phyloP scores from a whole-genome alignment of 768 basidiomycete species.

The Tricholoma saponaceum region DNA sequence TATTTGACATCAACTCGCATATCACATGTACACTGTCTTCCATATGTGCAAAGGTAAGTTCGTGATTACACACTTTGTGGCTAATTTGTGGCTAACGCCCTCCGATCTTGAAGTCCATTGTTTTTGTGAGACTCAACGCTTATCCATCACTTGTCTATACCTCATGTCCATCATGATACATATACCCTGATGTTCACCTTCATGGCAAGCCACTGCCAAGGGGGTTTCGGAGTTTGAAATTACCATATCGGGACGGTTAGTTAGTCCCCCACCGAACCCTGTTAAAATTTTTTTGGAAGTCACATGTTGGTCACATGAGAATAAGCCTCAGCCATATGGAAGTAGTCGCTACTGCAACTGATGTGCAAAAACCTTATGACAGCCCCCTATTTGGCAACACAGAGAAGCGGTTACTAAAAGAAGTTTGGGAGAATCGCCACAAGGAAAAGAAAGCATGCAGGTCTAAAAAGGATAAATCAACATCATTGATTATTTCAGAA shows the following conservation, averaged over 20 bases:
- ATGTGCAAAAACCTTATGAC: not conserved
- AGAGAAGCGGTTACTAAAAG: not conserved
- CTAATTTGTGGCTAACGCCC: too few species aligned
- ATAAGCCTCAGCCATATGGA: not conserved
- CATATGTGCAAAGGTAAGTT: too few species aligned
- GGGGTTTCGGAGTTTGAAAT: not conserved
- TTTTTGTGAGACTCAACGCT: too few species aligned
- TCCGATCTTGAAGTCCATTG: too few species aligned
- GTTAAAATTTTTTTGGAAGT: not conserved
- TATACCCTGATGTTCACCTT: too few species aligned
- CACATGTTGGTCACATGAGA: too few species aligned
- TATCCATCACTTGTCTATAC: too few species aligned
- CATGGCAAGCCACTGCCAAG: too few species aligned
- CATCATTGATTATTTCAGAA: not conserved
- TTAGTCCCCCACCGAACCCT: not conserved
- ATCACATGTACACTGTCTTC: too few species aligned
- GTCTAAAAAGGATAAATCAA: not conserved
- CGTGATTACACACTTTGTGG: too few species aligned
- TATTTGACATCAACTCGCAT: too few species aligned
- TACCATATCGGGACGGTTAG: not conserved
- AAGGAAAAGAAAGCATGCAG: not conserved
- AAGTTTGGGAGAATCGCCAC: not conserved
- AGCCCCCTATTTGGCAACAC: not conserved
- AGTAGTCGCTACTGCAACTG: not conserved
- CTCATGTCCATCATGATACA: too few species aligned